A percentile compares a stretch with the other conserved stretches of the same genome.
Evolutionary conservation across 2,329 filamentous ascomycete genomes (phyloP).

Genomic region (Penicillium sp.): DNA sequence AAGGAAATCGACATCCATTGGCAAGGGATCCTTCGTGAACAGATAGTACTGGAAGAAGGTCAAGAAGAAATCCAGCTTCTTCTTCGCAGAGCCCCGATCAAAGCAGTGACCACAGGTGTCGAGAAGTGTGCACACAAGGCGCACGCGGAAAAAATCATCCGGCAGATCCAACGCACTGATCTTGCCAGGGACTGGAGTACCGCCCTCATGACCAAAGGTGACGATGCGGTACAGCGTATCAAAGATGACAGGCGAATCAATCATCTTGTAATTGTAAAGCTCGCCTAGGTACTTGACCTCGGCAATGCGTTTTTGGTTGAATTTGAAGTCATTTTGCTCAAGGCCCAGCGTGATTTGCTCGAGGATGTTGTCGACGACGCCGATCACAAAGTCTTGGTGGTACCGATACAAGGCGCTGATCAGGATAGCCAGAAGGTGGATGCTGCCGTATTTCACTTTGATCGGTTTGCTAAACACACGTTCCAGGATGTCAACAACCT

Average conservation of each 20-base stretch:
- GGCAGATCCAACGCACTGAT: slow-evolving; percentile 75
- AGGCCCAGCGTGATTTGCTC: slow-evolving; percentile 83
- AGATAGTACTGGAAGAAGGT: slow-evolving; percentile 95
- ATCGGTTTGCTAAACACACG: slow-evolving; percentile 94
- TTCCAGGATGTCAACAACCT: slow-evolving; percentile 68
- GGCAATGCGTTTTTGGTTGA: slow-evolving; percentile 87
- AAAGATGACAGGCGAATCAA: slow-evolving; percentile 92
- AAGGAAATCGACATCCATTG: slow-evolving; percentile 96
- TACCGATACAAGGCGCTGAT: slow-evolving; percentile 84
- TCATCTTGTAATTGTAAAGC: slow-evolving; percentile 94
- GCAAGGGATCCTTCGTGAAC: slow-evolving; percentile 77
- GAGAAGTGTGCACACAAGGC: slow-evolving; percentile 78
- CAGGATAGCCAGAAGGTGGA: slow-evolving; percentile 86
- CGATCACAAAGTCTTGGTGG: slow-evolving; percentile 82
- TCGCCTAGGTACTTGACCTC: slow-evolving; percentile 96
- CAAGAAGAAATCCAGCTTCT: slow-evolving; percentile 96
- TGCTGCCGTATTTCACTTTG: slow-evolving; percentile 96
- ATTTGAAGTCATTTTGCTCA: slow-evolving; percentile 95
- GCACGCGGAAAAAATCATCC: slow-evolving; percentile 94
- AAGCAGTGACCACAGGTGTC: slow-evolving; percentile 97
- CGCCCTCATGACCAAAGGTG: slow-evolving; percentile 80
- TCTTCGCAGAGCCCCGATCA: slow-evolving; percentile 84
- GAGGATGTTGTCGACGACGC: slow-evolving; percentile 84
- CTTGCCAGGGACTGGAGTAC: slow-evolving; percentile 71
- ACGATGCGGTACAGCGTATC: slow-evolving; percentile 92